Conservation (phyloP, 2,329 filamentous ascomycete genomes). For the Aspergillus brunneoviolaceus region DNA sequence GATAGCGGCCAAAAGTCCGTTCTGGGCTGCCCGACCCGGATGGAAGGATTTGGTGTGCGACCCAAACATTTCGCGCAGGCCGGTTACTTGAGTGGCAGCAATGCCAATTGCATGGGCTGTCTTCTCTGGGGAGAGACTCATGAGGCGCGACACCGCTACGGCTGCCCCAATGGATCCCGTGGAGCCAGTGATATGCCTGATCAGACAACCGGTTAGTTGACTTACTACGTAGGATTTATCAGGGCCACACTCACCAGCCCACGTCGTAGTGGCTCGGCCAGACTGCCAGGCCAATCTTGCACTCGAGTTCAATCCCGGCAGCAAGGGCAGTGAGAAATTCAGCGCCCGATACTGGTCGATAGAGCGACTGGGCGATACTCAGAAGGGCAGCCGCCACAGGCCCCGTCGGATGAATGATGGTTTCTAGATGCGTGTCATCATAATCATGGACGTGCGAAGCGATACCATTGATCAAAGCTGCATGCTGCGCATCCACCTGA, state of each 20-base stretch:
- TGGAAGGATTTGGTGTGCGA: slow-evolving; percentile 58
- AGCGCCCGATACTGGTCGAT: slow-evolving; percentile 39
- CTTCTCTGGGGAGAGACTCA: slow-evolving; percentile 41
- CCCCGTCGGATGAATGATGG: slow-evolving; percentile 56
- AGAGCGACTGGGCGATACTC: slow-evolving; percentile 39
- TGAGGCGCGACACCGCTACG: slow-evolving; percentile 51
- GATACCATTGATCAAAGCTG: slow-evolving; percentile 56
- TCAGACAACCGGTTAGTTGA: neutral
- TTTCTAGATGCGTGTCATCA: slow-evolving; percentile 57
- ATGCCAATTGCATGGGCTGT: slow-evolving; percentile 54
- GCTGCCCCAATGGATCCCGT: slow-evolving; percentile 55
- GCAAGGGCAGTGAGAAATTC: slow-evolving; percentile 55
- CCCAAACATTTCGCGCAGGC: slow-evolving; percentile 57
- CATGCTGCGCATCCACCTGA: slow-evolving; percentile 48
- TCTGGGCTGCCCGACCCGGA: slow-evolving; percentile 54
- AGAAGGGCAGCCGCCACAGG: slow-evolving; percentile 53
- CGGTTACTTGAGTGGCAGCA: slow-evolving; percentile 54
- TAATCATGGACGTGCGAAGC: slow-evolving; percentile 58
- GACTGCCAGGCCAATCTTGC: slow-evolving; percentile 54
- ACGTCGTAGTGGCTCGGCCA: slow-evolving; percentile 57
- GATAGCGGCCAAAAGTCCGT: slow-evolving; percentile 50
- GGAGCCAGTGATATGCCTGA: slow-evolving; percentile 52
- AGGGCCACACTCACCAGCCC: slow-evolving; percentile 43
- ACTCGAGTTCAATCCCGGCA: slow-evolving; percentile 54
- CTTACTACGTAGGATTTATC: neutral